Evolutionary conservation across 768 basidiomycete species (phyloP).

Genomic region (Hemileccinum impolitum): DNA sequence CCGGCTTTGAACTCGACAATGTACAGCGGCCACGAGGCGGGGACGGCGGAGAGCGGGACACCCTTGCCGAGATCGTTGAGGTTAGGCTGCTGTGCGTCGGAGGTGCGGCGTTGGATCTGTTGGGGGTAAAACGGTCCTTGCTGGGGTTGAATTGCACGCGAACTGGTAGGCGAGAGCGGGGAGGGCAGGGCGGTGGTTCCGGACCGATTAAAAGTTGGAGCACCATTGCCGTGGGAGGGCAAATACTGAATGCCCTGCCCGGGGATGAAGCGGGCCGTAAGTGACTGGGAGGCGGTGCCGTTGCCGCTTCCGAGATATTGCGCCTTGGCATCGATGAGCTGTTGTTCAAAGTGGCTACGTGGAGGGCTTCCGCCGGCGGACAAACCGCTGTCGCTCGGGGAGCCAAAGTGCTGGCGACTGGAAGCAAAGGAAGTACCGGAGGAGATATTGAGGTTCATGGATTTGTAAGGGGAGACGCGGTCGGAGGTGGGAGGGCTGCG

Average conservation of each 20-base stretch:
- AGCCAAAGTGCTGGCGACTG: conserved; percentile 45
- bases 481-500: conserved; percentile 59
- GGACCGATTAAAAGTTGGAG: conserved; percentile 37
- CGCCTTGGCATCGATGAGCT: conserved; percentile 39
- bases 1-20: conserved; percentile 99
- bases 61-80: conserved; percentile 78
- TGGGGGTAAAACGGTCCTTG: conserved; percentile 29
- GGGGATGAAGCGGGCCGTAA: conserved; percentile 61
- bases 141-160: conserved; percentile 29
- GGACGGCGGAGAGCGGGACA: conserved; percentile 80
- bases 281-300: conserved; percentile 24
- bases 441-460: conserved; percentile 61
- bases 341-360: conserved; percentile 44
- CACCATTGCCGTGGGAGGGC: conserved; percentile 33
- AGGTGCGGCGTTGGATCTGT: conserved; percentile 38
- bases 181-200: conserved; percentile 39
- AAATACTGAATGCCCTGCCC: conserved; percentile 64
- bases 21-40: conserved; percentile 83
- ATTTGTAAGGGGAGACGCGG: conserved; percentile 51
- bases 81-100: conserved; percentile 34
- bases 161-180: conserved; percentile 52
- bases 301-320: conserved; percentile 31
- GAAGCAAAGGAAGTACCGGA: conserved; percentile 40
- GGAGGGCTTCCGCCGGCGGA: conserved; percentile 52
- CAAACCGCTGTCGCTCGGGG: conserved; percentile 61